Evolutionary conservation across 177 flowering plant species (phyloP), one percentile per base, ranked within the genome.

Genomic region (Vitis hybrid): DNA sequence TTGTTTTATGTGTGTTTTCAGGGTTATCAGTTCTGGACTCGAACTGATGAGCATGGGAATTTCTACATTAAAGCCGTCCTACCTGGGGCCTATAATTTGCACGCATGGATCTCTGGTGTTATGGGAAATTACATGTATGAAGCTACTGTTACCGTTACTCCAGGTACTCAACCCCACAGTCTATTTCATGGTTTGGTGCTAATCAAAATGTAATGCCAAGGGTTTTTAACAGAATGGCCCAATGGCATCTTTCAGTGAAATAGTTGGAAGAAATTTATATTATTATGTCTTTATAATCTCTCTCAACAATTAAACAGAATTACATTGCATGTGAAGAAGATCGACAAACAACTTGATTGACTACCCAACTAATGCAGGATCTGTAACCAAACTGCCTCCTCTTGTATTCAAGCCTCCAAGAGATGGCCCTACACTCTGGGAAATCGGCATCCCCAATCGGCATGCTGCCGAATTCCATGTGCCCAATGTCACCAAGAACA

Each of bases 11-110:
- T 35, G 46, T 7, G 6, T 79, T 15, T 18, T 30, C 78, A 82
- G 85, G 80, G 67, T 8, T 82, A 82, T 64, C 85, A 82, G 57
- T 82, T 82, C 19, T 82, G 85, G 85, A 80, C 74, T 19, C 69
- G 14, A 63, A 70, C 81, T 17, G 75, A 79, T 59, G 66, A 67
- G 12, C 35, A 72, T 15, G 85, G 85, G n/a, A 65, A 65, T 62
- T 82, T 77, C 46, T 49, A 64, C 55, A 82, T 82, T 15, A 67
- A 65, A 3, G 57, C 73, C 17, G 66, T 79, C 18, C 72, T 73
- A 19, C 11, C 72, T 24, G 80, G 80, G 1, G 57, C 66, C 32
- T 81, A 81, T 52, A 81, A 66, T 64, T 74, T 81, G 8, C 79
- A 70, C 46, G 79, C 79, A 17, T 79, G 77, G 75, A 72, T 79